Base-by-base conservation (phyloP, 495 filamentous ascomycete genomes). In the Mytilinidion resinicola region DNA sequence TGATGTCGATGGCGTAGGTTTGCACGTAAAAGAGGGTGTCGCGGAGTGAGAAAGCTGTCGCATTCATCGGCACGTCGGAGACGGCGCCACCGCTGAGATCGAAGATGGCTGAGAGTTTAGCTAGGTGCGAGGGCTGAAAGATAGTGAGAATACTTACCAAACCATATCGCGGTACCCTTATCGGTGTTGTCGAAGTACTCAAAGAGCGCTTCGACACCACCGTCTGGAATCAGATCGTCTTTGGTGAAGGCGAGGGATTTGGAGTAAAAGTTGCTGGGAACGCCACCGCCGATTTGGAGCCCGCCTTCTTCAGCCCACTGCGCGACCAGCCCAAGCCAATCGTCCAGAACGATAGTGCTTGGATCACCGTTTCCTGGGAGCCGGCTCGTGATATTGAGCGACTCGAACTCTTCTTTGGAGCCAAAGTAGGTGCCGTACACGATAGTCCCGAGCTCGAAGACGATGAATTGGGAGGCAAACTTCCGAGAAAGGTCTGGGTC, bases 251-350 rank as follows among this genome's bases (percentile, higher is more conserved):
- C 77, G 14, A 84, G 62, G 10, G 70, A 74, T 55, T 77, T 75
- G 51, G 77, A 59, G 52, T 78, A 78, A 60, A 80, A 79, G 0
- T 75, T 66, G 6, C 62, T 67, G 3, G 76, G 75, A 14, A 70
- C 67, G 3, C 65, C 71, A 9, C 71, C 73, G 9, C 35, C 66
- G 8, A 69, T 39, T 5, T 63, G 35, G 1, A 60, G 51, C 1
- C 68, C 66, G n/a, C 69, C 30, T 35, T 80, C 73, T 58, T 84
- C 76, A 12, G 75, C 79, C 55, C 76, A 70, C 49, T 80, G 73
- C 0, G 69, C 67, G 0, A 83, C 57, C 55, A 80, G 69, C 0
- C 73, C 78, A 5, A 84, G 67, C 81, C 81, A 87, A 67, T 83
- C 77, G 19, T 77, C 76, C 30, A 82, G 43, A n/a, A 77, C 67